Conservation (phyloP, 225 moss, liverwort and hornwort species). For the Sphagnum tenellum region DNA sequence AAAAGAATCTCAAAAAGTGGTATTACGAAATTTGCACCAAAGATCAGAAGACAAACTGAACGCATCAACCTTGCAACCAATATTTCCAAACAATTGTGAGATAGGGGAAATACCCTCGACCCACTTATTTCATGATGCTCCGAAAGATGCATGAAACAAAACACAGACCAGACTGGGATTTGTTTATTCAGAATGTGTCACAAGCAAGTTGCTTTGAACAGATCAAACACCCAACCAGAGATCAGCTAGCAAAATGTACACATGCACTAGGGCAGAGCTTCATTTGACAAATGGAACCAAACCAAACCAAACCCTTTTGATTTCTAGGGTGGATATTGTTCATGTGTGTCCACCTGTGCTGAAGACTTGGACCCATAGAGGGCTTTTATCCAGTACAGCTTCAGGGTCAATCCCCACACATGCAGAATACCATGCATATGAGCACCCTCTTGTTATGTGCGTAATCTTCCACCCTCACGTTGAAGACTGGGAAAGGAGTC, state of each 20-base stretch:
- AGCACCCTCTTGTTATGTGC: too few relatives aligned
- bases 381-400: neutral
- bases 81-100: too few relatives aligned
- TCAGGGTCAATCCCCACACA: neutral
- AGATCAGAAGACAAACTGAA: too few relatives aligned
- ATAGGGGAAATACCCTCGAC: too few relatives aligned
- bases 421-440: too few relatives aligned
- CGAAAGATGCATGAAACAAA: too few relatives aligned
- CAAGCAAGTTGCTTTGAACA: neutral
- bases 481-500: neutral
- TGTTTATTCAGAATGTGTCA: neutral
- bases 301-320: neutral
- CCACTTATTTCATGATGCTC: too few relatives aligned
- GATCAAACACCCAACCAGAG: neutral
- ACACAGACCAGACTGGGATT: slow-evolving; percentile 16
- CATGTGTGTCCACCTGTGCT: neutral
- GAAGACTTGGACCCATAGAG: neutral
- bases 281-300: neutral
- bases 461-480: neutral
- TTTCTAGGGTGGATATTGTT: neutral
- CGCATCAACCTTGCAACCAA: too few relatives aligned
- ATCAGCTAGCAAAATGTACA: slow-evolving; percentile 1
- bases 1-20: too few relatives aligned
- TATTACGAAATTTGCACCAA: too few relatives aligned
- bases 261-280: neutral